Evolutionary conservation across 495 filamentous ascomycete species (phyloP), one percentile per base, ranked within the genome.

Genomic region (Penicillium manginii): DNA sequence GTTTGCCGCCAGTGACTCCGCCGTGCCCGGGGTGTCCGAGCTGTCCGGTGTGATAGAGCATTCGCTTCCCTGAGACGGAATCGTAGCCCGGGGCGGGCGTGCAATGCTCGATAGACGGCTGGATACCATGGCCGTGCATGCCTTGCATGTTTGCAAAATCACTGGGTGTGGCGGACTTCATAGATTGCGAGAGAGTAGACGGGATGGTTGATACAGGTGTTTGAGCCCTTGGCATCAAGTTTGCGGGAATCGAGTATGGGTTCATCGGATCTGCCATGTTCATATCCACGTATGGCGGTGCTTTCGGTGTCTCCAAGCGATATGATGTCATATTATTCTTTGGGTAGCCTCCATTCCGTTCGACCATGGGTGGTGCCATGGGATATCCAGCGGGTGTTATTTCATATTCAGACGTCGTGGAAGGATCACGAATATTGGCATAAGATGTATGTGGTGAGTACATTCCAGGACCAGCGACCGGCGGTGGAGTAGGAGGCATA

Each of bases 371-470:
- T 21, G 58, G 57, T 9, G 69, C 61, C 64, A 71, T 69, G n/a
- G 73, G 67, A 52, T 77, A 77, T 26, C 59, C 61, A 42, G 54
- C 50, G 0, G 71, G 61, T n/a, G 67, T 55, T 6, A 60, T 48
- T 29, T 80, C 77, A 45, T 75, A 72, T 14, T 80, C 74, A 4
- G 69, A 67, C 40, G 69, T 62, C 8, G 53, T 66, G 0, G 75
- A 72, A 37, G 73, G 65, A 33, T 71, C 73, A 9, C 78, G 68
- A 4, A 78, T 66, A 35, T 81, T 77, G 5, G 78, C 70, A 31
- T 74, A 78, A 21, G 68, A 69, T 1, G 68, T 58, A 21, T 73
- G 74, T 37, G 81, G 78, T 22, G 79, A 78, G 59, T 82, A 83
- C 9, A 73, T 64, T 1, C 69, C 70, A 18, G 77, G 68, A 8